A percentile compares a stretch with the other conserved stretches of the same genome.
Evolutionary conservation across 768 basidiomycete genomes (phyloP).

Genomic region (Pluteus cervinus): DNA sequence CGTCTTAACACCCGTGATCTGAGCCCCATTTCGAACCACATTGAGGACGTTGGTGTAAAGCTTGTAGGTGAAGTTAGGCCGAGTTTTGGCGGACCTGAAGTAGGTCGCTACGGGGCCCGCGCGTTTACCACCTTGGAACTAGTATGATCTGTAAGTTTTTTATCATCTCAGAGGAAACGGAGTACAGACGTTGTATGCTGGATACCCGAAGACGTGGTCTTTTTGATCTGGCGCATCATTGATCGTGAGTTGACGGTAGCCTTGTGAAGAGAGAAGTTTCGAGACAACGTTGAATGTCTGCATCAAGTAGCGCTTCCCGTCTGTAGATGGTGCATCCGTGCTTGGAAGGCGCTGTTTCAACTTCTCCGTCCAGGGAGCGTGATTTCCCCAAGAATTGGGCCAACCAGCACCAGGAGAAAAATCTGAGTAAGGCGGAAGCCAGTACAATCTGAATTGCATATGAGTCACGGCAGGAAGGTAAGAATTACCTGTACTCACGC

Average conservation of each 20-base stretch:
- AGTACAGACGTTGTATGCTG: conserved; percentile 30
- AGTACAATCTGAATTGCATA: conserved; percentile 34
- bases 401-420: conserved; percentile 46
- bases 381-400: conserved; percentile 50
- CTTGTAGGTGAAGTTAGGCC: conserved; percentile 46
- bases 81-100: conserved; percentile 47
- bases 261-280: conserved; percentile 39
- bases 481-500: conserved; percentile 31
- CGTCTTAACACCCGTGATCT: conserved; percentile 54
- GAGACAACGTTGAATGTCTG: conserved; percentile 39
- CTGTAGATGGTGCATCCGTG: conserved; percentile 54
- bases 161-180: neutral
- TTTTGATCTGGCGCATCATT: conserved; percentile 51
- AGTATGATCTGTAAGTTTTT: neutral
- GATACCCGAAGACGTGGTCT: conserved; percentile 57
- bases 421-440: conserved; percentile 46
- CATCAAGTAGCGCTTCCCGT: conserved; percentile 52
- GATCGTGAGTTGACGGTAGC: conserved; percentile 47
- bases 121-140: conserved; percentile 41
- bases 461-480: neutral
- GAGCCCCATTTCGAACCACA: conserved; percentile 50
- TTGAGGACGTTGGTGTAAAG: conserved; percentile 42
- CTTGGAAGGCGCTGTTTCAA: conserved; percentile 45
- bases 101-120: conserved; percentile 58
- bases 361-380: conserved; percentile 42